Conservation (phyloP, 257 asterid species). For the Nicotiana paniculata region DNA sequence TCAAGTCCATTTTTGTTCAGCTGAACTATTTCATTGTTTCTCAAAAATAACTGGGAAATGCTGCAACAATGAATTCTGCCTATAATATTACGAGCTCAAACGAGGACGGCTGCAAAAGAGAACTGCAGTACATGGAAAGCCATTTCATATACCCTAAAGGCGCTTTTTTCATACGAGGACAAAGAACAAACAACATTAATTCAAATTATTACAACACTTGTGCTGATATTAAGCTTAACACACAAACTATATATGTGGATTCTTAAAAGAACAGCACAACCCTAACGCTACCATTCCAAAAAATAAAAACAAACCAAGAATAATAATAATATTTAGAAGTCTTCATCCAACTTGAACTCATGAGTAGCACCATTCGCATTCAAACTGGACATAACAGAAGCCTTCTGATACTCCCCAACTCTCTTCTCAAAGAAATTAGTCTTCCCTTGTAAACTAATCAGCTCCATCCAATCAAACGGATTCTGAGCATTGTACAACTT, state of each 20-base stretch:
- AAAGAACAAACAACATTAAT: neutral
- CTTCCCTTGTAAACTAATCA: constrained; percentile 92
- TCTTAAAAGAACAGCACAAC: neutral
- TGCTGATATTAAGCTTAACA: neutral
- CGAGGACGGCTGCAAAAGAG: too few species aligned
- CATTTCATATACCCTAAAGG: neutral
- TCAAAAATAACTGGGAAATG: neutral
- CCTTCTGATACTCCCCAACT: constrained; percentile 94
- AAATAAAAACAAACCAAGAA: neutral
- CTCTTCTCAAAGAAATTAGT: constrained; percentile 94
- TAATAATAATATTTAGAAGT: constrained; percentile 6
- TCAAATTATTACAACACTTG: neutral
- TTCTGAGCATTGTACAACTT: constrained; percentile 56
- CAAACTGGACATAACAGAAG: constrained; percentile 68
- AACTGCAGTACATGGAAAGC: neutral
- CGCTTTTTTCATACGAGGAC: neutral
- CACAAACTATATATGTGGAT: neutral
- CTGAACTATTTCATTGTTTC: neutral
- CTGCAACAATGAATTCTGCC: neutral
- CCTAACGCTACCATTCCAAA: neutral
- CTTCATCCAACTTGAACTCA: constrained; percentile 72
- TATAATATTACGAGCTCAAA: neutral
- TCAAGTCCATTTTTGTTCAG: neutral
- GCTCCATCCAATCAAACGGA: constrained; percentile 97
- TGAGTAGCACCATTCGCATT: constrained; percentile 46